Conservation (phyloP, 2,329 filamentous ascomycete species). For the Graphilbum fragrans region DNA sequence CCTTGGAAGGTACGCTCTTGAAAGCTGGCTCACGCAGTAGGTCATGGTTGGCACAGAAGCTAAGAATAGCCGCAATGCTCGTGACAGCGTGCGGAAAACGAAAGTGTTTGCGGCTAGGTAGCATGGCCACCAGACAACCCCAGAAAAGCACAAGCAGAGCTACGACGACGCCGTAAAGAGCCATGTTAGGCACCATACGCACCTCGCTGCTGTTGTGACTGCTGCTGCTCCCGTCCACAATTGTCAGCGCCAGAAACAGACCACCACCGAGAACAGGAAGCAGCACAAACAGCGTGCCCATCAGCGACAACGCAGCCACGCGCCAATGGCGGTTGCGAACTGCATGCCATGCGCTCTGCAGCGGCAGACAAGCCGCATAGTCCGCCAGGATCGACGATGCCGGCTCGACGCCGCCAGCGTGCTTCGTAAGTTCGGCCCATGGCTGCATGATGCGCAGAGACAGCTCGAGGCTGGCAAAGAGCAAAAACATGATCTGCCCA, state of each 20-base stretch:
- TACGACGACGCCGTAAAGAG: constrained; percentile 62
- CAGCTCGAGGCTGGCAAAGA: constrained; percentile 55
- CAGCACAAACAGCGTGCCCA: constrained; percentile 46
- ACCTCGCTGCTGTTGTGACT: constrained; percentile 25
- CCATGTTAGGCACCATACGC: constrained; percentile 59
- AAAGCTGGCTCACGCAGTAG: constrained; percentile 64
- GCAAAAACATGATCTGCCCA: constrained; percentile 54
- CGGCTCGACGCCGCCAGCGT: constrained; percentile 46
- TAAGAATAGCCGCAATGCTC: constrained; percentile 64
- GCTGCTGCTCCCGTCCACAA: constrained; percentile 14
- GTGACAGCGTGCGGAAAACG: constrained; percentile 62
- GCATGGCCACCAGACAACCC: constrained; percentile 46
- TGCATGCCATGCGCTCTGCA: constrained; percentile 47
- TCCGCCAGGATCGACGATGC: constrained; percentile 55
- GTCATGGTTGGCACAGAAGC: constrained; percentile 62
- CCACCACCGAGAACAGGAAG: constrained; percentile 59
- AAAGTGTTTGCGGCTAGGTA: constrained; percentile 41
- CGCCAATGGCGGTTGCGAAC: constrained; percentile 51
- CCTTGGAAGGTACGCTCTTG: constrained; percentile 48
- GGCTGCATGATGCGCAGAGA: constrained; percentile 54
- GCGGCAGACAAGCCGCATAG: constrained; percentile 54
- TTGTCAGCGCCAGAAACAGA: constrained; percentile 61
- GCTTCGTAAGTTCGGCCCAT: constrained; percentile 47
- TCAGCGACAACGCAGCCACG: constrained; percentile 47
- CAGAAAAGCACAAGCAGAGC: constrained; percentile 60